Conservation (phyloP, 108 stramenopile genomes). For the Skeletonema menzelii region DNA sequence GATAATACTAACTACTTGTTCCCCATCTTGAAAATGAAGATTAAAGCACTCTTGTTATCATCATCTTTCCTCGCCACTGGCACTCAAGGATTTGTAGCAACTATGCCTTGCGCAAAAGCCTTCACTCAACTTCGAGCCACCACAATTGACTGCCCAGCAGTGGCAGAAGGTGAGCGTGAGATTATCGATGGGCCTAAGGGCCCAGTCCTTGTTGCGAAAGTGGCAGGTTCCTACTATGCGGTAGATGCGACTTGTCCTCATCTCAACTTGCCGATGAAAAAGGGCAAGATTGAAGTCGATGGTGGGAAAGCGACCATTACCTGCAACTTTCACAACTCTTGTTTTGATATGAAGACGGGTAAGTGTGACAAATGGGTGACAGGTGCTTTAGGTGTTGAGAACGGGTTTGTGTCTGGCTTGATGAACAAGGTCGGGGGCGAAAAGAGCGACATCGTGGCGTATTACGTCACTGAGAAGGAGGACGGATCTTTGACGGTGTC, state of each 20-base stretch:
- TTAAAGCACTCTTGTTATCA: too few species aligned
- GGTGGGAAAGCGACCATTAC: conserved; percentile 27
- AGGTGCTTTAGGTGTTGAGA: conserved; percentile 38
- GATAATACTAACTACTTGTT: too few species aligned
- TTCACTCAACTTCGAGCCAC: too few species aligned
- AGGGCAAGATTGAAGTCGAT: conserved; percentile 32
- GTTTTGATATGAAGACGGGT: conserved; percentile 37
- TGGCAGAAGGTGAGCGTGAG: conserved; percentile 34
- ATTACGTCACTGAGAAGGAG: conserved; percentile 21
- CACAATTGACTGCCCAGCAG: conserved; percentile 4
- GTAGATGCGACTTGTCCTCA: conserved; percentile 52
- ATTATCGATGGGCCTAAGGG: conserved; percentile 34
- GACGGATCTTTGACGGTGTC: conserved; percentile 28
- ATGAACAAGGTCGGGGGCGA: conserved; percentile 40
- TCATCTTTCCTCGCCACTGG: too few species aligned
- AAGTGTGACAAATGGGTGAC: conserved; percentile 40
- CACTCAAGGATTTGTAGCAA: too few species aligned
- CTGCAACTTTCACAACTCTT: conserved; percentile 51
- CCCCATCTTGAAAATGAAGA: too few species aligned
- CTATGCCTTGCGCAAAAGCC: too few species aligned
- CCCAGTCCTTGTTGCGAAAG: conserved; percentile 41
- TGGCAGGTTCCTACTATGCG: conserved; percentile 37
- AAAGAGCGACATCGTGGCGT: conserved; percentile 26
- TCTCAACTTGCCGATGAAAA: conserved; percentile 50
- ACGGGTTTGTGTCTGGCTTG: conserved; percentile 36